These are phyloP conservation scores for Cystobasidiaceae sp. DNA, from an alignment of 1,284 basidiomycete genomes.

Conservation along the genomic window DNA sequence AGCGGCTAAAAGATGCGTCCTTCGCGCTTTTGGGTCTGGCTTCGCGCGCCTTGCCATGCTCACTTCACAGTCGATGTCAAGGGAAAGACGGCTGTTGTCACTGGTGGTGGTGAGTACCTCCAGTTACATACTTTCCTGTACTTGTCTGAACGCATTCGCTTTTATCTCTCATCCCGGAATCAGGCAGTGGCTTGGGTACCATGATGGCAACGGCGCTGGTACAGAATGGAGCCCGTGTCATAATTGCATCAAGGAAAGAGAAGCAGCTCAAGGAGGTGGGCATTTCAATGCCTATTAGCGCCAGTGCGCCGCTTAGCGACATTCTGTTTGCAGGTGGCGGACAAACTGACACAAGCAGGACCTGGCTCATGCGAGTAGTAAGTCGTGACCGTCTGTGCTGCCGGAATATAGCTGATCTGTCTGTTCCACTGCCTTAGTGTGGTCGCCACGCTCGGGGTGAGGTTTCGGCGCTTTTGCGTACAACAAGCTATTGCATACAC, in stretches of 20 bases:
- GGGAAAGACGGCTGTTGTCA: conserved; percentile 24
- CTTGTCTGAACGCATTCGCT: background rate
- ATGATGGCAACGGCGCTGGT: conserved; percentile 73
- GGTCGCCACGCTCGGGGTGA: conserved; percentile 64
- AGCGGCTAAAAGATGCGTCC: no score
- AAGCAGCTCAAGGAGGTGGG: conserved; percentile 60
- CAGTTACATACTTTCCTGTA: background rate
- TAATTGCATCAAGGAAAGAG: conserved; percentile 80
- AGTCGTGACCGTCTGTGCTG: background rate
- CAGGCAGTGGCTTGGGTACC: conserved; percentile 29
- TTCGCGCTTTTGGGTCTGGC: no score
- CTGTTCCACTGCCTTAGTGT: conserved; percentile 45
- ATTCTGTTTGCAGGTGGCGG: conserved; percentile 50
- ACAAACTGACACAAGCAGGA: conserved; percentile 44
- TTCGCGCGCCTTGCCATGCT: background rate
- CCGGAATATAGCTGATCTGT: background rate
- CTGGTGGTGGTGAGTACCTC: conserved; percentile 21
- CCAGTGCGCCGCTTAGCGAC: background rate
- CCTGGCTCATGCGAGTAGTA: conserved; percentile 59
- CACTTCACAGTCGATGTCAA: conserved; percentile 25
- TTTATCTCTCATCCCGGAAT: background rate
- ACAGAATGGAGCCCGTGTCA: conserved; percentile 68
- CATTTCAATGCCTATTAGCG: background rate
- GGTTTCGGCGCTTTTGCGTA: no score
- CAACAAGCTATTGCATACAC: no score